Conservation (phyloP, 2,329 filamentous ascomycete genomes). For the Fusarium devonianum region DNA sequence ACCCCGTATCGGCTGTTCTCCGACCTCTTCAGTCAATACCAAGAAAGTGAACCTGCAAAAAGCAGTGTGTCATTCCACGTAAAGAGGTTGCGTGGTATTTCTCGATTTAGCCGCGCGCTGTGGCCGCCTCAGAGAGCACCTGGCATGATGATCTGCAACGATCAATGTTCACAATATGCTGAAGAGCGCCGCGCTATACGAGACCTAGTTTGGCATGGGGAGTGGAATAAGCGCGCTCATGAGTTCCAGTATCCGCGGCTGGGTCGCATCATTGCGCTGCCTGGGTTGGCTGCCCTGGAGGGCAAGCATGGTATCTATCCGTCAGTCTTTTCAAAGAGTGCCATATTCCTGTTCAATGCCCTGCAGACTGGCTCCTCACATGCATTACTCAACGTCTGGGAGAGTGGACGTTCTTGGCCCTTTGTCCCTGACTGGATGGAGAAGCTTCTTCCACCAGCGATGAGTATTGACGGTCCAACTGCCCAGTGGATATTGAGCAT, state of each 20-base stretch:
- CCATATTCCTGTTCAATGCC: slow-evolving; percentile 46
- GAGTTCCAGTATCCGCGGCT: slow-evolving; percentile 44
- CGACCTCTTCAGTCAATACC: slow-evolving; percentile 44
- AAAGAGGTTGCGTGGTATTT: slow-evolving; percentile 46
- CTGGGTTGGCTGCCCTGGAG: slow-evolving; percentile 36
- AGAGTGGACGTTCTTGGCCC: slow-evolving; percentile 48
- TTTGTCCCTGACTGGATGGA: slow-evolving; percentile 49
- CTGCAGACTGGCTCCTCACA: slow-evolving; percentile 43
- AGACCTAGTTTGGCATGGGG: slow-evolving; percentile 40
- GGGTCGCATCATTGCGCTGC: slow-evolving; percentile 42
- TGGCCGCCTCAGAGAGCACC: slow-evolving; percentile 47
- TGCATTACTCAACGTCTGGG: slow-evolving; percentile 47
- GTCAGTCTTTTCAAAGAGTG: slow-evolving; percentile 44
- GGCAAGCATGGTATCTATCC: slow-evolving; percentile 35
- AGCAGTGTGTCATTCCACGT: slow-evolving; percentile 43
- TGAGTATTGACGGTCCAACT: slow-evolving; percentile 50
- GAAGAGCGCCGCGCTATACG: slow-evolving; percentile 35
- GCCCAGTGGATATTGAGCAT: slow-evolving; percentile 49
- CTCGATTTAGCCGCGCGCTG: slow-evolving; percentile 41
- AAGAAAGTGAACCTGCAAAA: slow-evolving; percentile 40
- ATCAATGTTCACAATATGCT: slow-evolving; percentile 29
- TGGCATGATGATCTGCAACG: slow-evolving; percentile 46
- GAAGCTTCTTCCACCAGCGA: slow-evolving; percentile 44
- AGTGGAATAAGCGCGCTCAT: slow-evolving; percentile 37
- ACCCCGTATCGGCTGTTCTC: slow-evolving; percentile 45